Conservation (phyloP, 768 basidiomycete genomes). For the Leccinum obscurum region DNA sequence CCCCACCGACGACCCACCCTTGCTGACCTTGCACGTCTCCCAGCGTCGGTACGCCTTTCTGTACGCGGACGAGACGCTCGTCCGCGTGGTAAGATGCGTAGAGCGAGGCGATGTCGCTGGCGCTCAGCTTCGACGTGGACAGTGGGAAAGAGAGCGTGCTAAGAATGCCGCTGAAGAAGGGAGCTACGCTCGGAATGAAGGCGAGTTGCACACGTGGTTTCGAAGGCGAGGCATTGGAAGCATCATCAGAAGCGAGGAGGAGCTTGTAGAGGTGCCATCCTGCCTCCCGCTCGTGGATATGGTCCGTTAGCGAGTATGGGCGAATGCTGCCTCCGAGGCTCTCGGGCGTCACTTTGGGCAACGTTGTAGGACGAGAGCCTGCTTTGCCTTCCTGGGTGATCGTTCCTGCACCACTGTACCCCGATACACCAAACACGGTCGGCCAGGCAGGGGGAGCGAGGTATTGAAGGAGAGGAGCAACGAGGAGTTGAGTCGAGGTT, state of each 20-base stretch:
- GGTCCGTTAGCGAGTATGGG: conserved; percentile 91
- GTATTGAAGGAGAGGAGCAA: conserved; percentile 84
- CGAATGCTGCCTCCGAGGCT: conserved; percentile 73
- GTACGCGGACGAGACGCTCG: conserved; percentile 71
- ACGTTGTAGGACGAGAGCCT: conserved; percentile 63
- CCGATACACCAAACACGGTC: conserved; percentile 90
- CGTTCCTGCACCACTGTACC: conserved; percentile 95
- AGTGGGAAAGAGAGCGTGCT: conserved; percentile 86
- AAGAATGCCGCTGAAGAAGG: conserved; percentile 97
- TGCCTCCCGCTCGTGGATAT: conserved; percentile 98
- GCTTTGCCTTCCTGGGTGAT: conserved; percentile 62
- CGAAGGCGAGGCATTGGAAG: neutral
- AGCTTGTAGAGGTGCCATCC: conserved; percentile 76
- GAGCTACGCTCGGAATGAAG: conserved; percentile 84
- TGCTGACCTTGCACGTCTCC: conserved; percentile 79
- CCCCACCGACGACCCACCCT: conserved; percentile 88
- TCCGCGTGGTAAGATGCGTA: conserved; percentile 77
- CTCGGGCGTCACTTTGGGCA: conserved; percentile 81
- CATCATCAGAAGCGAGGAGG: conserved; percentile 26
- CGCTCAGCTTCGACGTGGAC: conserved; percentile 54
- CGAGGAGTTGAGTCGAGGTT: conserved; percentile 86
- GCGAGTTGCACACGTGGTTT: conserved; percentile 55
- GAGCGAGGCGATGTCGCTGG: conserved; percentile 66
- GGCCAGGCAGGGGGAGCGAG: conserved; percentile 61
- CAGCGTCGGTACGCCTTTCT: conserved; percentile 71